A percentile compares a stretch with the other conserved stretches of the same genome.
Evolutionary conservation across 1,284 basidiomycete genomes (phyloP).

Genomic region (Cutaneotrichosporon sp.): DNA sequence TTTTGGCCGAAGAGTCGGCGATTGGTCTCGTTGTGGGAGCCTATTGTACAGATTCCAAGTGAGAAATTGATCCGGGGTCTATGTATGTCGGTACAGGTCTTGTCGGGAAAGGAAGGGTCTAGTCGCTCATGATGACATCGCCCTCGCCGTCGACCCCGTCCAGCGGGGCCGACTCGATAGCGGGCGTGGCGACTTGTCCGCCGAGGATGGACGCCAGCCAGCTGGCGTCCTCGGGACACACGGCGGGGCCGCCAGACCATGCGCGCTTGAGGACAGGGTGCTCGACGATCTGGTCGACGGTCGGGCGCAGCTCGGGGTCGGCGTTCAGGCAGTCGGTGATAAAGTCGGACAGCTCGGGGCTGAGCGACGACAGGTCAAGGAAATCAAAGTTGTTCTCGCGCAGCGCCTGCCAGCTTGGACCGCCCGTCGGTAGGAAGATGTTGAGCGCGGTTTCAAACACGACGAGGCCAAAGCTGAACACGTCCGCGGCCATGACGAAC

Average conservation of each 20-base stretch:
- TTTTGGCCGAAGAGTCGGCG: too few relatives aligned
- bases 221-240: slow-evolving; percentile 41
- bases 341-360: slow-evolving; percentile 64
- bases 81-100: too few relatives aligned
- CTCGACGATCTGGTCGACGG: slow-evolving; percentile 57
- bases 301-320: slow-evolving; percentile 60
- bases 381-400: slow-evolving; percentile 88
- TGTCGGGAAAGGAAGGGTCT: too few relatives aligned
- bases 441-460: slow-evolving; percentile 93
- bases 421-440: slow-evolving; percentile 93
- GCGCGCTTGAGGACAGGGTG: slow-evolving; percentile 67
- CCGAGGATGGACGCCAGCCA: slow-evolving; percentile 42
- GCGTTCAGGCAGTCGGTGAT: slow-evolving; percentile 74
- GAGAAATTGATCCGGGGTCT: too few relatives aligned
- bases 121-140: slow-evolving; percentile 19
- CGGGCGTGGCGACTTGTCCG: background rate
- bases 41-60: too few relatives aligned
- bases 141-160: slow-evolving; percentile 14
- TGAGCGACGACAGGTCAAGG: slow-evolving; percentile 67
- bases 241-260: slow-evolving; percentile 49
- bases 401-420: slow-evolving; percentile 88
- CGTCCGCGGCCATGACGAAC: slow-evolving; percentile 90
- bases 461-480: slow-evolving; percentile 95
- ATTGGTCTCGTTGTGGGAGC: too few relatives aligned
- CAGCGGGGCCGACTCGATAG: background rate